Percentiles rank a stretch among this genome's conserved stretches.
Conservation (phyloP, 2,329 filamentous ascomycete genomes). For the Pezicula neosporulosa region DNA sequence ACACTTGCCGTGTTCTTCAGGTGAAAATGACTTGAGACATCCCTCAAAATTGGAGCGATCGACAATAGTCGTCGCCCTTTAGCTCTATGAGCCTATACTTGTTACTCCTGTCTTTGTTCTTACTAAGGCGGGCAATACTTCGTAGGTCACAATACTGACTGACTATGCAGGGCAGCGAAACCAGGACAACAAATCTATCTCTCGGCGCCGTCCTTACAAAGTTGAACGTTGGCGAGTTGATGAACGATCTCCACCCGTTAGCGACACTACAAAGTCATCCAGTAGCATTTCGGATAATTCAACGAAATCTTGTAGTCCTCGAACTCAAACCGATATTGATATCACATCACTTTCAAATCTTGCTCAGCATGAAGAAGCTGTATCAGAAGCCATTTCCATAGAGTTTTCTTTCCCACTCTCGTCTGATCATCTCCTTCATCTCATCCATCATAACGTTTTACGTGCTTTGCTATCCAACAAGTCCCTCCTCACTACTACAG, state of each 20-base stretch:
- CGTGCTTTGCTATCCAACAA: conserved; percentile 17
- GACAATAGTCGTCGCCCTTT: too few species aligned
- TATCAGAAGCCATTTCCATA: neutral
- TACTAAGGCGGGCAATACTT: too few species aligned
- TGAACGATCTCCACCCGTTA: conserved; percentile 1
- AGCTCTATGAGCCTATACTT: too few species aligned
- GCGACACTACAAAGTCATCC: too few species aligned
- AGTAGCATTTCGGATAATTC: too few species aligned
- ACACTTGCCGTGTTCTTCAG: too few species aligned
- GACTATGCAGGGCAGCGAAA: conserved; percentile 5
- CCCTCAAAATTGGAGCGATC: too few species aligned
- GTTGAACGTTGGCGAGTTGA: conserved; percentile 12
- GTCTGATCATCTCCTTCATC: conserved; percentile 20
- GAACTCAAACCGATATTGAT: neutral
- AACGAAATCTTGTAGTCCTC: neutral
- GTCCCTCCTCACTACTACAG: conserved; percentile 5
- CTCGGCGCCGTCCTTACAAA: conserved; percentile 6
- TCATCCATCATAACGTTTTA: conserved; percentile 20
- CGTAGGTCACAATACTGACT: too few species aligned
- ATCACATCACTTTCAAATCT: neutral
- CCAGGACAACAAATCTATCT: neutral
- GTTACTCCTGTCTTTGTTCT: too few species aligned
- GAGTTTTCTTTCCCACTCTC: conserved; percentile 7
- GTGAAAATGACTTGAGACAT: too few species aligned
- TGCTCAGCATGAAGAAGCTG: neutral